phyloP scores from a whole-genome alignment of 1,284 basidiomycete genomes.

The Xanthoconium separans region DNA sequence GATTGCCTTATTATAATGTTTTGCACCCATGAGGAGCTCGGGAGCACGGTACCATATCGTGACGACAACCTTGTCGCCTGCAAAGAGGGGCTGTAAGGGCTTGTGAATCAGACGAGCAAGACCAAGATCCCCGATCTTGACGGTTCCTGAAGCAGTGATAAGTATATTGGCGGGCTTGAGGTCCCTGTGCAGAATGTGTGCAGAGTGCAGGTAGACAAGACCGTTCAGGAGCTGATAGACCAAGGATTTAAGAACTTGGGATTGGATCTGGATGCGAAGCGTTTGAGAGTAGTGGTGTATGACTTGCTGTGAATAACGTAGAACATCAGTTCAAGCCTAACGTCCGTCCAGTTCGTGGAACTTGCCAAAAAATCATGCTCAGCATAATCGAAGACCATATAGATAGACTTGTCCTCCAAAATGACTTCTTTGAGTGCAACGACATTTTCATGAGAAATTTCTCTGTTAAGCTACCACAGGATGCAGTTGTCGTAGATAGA shows the following conservation, averaged over 20 bases:
- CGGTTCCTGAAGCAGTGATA: constrained; percentile 84
- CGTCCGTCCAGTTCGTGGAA: constrained; percentile 7
- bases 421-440: constrained; percentile 93
- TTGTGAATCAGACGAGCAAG: constrained; percentile 86
- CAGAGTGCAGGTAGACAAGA: constrained; percentile 91
- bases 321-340: background rate
- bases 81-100: constrained; percentile 83
- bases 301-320: constrained; percentile 68
- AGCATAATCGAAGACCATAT: constrained; percentile 99
- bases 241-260: constrained; percentile 86
- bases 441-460: constrained; percentile 92
- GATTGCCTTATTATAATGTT: constrained; percentile 95
- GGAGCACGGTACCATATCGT: constrained; percentile 99
- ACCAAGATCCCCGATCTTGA: constrained; percentile 98
- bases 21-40: constrained; percentile 90
- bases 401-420: constrained; percentile 96
- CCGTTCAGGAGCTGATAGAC: constrained; percentile 97
- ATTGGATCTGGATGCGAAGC: constrained; percentile 72
- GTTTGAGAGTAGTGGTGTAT: constrained; percentile 97
- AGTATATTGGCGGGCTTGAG: constrained; percentile 99
- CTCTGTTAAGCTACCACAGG: constrained; percentile 77
- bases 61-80: constrained; percentile 97
- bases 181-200: constrained; percentile 94
- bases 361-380: constrained; percentile 95
- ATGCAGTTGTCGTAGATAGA: background rate